Evolutionary conservation across 2,329 filamentous ascomycete genomes (phyloP).

Genomic region (Venturia asperata): DNA sequence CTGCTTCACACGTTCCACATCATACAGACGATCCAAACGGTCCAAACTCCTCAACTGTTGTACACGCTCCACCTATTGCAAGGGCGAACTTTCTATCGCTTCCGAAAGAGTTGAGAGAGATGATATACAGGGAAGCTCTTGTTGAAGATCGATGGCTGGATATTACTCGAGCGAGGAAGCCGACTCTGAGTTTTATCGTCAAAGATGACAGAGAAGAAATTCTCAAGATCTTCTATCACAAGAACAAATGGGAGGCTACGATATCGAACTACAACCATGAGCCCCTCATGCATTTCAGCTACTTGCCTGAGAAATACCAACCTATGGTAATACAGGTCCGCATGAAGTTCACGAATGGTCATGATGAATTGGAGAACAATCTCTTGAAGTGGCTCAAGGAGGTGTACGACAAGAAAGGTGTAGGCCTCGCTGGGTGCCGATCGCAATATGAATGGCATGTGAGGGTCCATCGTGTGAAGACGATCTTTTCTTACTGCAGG

Average conservation of each 20-base stretch:
- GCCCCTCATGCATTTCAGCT: not conserved
- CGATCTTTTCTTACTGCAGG: not conserved
- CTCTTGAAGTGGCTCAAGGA: not conserved
- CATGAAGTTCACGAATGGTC: not conserved
- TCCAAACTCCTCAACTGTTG: no score
- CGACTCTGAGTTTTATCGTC: not conserved
- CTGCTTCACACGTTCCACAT: no score
- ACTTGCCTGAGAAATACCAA: not conserved
- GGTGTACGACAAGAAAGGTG: not conserved
- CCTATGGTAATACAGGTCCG: not conserved
- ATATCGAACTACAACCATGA: not conserved
- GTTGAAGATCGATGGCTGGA: not conserved
- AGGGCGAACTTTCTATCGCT: no score
- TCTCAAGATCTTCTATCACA: not conserved
- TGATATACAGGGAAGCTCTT: not conserved
- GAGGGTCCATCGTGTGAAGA: not conserved
- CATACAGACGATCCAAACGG: no score
- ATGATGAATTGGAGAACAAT: not conserved
- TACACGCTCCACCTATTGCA: no score
- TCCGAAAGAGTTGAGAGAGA: no score
- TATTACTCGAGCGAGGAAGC: not conserved
- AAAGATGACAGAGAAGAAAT: not conserved
- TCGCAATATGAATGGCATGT: not conserved
- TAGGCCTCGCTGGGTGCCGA: not conserved
- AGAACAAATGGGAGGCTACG: not conserved